Evolutionary conservation across 805 yeast species (phyloP).

Genomic region (Suhomyces kilbournensis): DNA sequence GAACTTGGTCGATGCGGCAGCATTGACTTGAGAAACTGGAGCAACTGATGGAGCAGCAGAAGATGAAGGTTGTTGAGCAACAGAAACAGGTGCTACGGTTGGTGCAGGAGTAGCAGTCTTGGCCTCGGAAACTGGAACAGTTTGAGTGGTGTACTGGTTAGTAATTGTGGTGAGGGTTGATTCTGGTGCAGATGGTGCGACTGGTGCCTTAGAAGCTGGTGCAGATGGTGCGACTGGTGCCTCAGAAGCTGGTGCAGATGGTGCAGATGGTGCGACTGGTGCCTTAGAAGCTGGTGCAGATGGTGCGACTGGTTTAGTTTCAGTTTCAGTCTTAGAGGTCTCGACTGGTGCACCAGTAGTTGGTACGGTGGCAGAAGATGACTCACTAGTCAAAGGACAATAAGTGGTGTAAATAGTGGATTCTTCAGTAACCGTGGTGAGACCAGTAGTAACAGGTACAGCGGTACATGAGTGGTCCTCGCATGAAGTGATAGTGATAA

Average conservation of each 20-base stretch:
- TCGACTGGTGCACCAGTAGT: conserved; percentile 1
- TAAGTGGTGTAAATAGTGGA: conserved; percentile 30
- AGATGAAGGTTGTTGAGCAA: neutral
- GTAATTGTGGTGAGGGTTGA: neutral
- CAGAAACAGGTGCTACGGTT: neutral
- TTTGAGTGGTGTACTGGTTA: neutral
- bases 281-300: conserved; percentile 1
- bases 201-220: neutral
- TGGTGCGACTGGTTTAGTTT: neutral
- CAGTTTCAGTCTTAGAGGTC: neutral
- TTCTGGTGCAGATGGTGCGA: conserved; percentile 2
- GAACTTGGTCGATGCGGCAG: conserved; percentile 7
- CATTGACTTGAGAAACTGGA: conserved; percentile 3
- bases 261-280: neutral
- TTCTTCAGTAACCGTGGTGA: conserved; percentile 32
- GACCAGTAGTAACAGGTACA: conserved; percentile 28
- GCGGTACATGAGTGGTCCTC: conserved; percentile 24
- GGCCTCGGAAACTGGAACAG: neutral
- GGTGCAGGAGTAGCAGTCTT: conserved; percentile 2
- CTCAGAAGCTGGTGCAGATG: neutral
- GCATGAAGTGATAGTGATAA: conserved; percentile 35
- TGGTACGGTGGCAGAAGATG: conserved; percentile 1
- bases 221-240: conserved; percentile 1
- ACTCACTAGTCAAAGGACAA: conserved; percentile 24
- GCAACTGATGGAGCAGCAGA: neutral